These are phyloP conservation scores for Plenodomus tracheiphilus DNA, from an alignment of 2,329 filamentous ascomycete genomes.

Conservation along the genomic window DNA sequence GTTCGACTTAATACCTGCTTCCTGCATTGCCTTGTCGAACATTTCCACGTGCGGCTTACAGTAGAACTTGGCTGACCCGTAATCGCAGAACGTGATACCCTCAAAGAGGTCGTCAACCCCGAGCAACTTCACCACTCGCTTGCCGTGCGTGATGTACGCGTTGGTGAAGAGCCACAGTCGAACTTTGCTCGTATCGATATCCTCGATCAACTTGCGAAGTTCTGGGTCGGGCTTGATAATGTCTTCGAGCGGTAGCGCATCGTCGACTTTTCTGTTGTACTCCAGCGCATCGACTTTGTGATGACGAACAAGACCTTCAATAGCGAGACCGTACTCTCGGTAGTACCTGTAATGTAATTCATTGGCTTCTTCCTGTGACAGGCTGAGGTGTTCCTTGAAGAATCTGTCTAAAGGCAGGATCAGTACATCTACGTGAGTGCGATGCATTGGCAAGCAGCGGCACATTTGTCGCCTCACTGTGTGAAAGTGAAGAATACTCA, in stretches of 20 bases:
- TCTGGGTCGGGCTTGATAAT: slow-evolving; percentile 79
- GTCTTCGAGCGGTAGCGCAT: slow-evolving; percentile 83
- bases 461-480: too few relatives aligned
- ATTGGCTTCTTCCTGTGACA: slow-evolving; percentile 77
- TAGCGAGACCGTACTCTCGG: slow-evolving; percentile 92
- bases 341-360: slow-evolving; percentile 91
- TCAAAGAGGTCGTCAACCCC: slow-evolving; percentile 89
- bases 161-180: slow-evolving; percentile 95
- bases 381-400: slow-evolving; percentile 69
- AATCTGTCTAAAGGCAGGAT: slow-evolving; percentile 54
- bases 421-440: neutral
- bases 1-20: slow-evolving; percentile 70
- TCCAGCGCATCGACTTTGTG: slow-evolving; percentile 94
- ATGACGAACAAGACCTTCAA: slow-evolving; percentile 89
- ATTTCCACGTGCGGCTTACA: slow-evolving; percentile 86
- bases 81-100: slow-evolving; percentile 94
- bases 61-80: slow-evolving; percentile 69
- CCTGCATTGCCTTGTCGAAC: slow-evolving; percentile 85
- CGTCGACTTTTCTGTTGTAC: slow-evolving; percentile 93
- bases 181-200: slow-evolving; percentile 82
- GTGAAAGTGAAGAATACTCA: slow-evolving; percentile 17
- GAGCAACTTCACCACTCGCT: slow-evolving; percentile 77
- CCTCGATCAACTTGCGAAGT: slow-evolving; percentile 74
- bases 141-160: slow-evolving; percentile 87
- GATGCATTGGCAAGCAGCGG: neutral